These are phyloP conservation scores for Cicer chorassanicum DNA, from an alignment of 306 rosid genomes.

Conservation along the genomic window DNA sequence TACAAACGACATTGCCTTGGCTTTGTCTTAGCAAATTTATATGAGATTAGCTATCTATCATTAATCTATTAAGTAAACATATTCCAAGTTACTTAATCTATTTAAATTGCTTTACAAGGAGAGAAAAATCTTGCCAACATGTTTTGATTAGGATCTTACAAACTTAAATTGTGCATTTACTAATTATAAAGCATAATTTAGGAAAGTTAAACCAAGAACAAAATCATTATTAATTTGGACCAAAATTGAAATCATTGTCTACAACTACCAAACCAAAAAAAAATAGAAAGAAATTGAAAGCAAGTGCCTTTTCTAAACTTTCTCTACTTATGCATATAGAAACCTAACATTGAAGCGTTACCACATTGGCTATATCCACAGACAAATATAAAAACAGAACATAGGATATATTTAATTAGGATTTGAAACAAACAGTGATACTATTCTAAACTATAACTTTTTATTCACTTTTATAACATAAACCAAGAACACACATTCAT, in stretches of 20 bases:
- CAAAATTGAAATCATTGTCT: not conserved
- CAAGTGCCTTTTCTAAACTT: not conserved
- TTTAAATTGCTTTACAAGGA: no score
- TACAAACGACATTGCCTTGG: no score
- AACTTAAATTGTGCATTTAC: not conserved
- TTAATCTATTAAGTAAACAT: no score
- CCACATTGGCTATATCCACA: no score
- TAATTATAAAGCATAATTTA: not conserved
- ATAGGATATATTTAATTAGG: not conserved
- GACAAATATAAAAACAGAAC: no score
- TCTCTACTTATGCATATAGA: not conserved
- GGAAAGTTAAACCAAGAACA: not conserved
- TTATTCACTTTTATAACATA: not conserved
- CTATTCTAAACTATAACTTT: constrained; percentile 31
- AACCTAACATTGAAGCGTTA: no score
- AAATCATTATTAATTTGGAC: not conserved
- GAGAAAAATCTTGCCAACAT: no score
- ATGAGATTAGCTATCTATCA: no score
- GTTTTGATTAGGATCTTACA: not conserved
- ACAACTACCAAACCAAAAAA: not conserved
- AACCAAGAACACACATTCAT: not conserved
- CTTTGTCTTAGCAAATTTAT: no score
- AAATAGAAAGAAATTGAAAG: not conserved
- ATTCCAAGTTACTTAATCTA: not conserved
- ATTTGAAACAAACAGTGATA: not conserved